Base-by-base conservation (phyloP, 345 rosid genomes). In the Dimocarpus longan region DNA sequence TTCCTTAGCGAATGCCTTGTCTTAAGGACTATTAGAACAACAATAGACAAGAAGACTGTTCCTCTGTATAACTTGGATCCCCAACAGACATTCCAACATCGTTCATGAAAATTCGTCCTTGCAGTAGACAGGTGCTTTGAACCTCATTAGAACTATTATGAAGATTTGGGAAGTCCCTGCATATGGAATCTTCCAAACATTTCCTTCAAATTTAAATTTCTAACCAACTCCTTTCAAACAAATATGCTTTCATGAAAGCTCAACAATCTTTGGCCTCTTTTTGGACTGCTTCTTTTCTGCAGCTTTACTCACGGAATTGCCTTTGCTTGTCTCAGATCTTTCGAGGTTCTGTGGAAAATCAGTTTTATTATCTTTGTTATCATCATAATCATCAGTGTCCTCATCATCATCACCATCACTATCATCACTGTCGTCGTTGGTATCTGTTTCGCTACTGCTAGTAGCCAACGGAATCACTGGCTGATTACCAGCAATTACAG, bases 401-500 rank as follows among this genome's bases (percentile, higher is more conserved):
- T 79, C 84, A 44, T 76, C 81, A 32, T 74, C 37, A 7, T 68
- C 83, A 13, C 64, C 76, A n/a, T 78, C 74, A 37, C 66, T 66
- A 1, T 76, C 77, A 42, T 88, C 87, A 15, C 77, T 82, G 70
- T 82, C 52, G 15, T 80, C 84, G 76, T 83, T 86, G 39, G 91
- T 74, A 52, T 86, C 93, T 1, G 89, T 81, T 71, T 78, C 88
- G 3, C 80, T 86, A 37, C 81, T 79, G 76, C 86, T 56, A 32
- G 80, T 70, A 10, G 77, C 76, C 68, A 70, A 54, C 48, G 81
- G 75, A 80, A 78, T 80, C 21, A 26, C 71, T 4, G 83, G 87
- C 44, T 84, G 87, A 80, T 81, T 64, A 73, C 88, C 85, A 0
- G 82, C 79, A 13, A 89, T 79, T 28, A 93, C 93, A n/a, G 97